These are phyloP conservation scores for Magnolia officinalis DNA, from an alignment of 164 flowering plant species.

Conservation along the genomic window DNA sequence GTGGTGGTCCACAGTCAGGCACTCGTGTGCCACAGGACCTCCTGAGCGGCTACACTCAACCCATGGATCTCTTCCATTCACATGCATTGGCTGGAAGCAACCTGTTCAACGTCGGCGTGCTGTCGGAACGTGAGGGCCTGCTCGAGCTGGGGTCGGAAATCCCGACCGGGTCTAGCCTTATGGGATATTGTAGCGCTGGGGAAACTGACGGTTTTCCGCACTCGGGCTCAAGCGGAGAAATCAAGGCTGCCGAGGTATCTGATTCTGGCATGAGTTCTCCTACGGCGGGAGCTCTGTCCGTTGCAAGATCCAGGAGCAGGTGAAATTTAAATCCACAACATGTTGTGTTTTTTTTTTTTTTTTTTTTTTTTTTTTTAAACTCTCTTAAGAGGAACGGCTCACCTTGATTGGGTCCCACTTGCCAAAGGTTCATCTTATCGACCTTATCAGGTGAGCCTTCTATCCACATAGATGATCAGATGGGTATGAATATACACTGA, in stretches of 20 bases:
- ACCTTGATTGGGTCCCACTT: too few species aligned
- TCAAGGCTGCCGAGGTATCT: background rate
- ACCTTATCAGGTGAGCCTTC: too few species aligned
- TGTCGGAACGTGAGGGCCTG: background rate
- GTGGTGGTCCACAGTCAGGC: background rate
- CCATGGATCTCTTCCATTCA: conserved; percentile 2
- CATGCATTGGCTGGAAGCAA: background rate
- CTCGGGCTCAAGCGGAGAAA: background rate
- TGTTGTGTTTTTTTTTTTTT: background rate
- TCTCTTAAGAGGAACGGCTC: too few species aligned
- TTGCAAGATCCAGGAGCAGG: conserved; percentile 8
- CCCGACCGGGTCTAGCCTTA: background rate
- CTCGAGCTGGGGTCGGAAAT: background rate
- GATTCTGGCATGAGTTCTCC: background rate
- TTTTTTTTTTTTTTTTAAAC: too few species aligned
- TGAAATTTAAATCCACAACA: background rate
- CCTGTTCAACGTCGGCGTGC: background rate
- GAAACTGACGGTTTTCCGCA: background rate
- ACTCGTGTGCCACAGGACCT: background rate
- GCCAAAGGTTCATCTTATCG: too few species aligned
- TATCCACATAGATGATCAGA: too few species aligned
- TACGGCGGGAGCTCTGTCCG: background rate
- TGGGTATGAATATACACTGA: background rate
- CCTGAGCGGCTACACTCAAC: background rate
- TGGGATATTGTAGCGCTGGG: background rate